Conservation (phyloP, 2,329 filamentous ascomycete genomes). For the Paecilomyces fulvus region DNA sequence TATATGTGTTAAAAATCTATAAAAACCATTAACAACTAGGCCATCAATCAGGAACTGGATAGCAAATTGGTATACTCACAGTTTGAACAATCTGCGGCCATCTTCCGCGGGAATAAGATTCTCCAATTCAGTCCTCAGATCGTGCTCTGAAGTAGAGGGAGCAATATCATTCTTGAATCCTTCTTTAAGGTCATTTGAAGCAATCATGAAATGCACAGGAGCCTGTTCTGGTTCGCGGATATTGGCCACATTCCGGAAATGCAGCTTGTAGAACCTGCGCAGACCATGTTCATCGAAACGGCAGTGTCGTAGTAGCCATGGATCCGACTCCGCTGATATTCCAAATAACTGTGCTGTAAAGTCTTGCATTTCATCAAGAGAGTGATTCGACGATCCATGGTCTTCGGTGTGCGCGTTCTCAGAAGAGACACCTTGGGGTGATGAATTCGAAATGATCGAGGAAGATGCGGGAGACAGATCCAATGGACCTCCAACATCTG, state of each 20-base stretch:
- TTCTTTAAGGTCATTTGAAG: slow-evolving; percentile 2
- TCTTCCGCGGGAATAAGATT: slow-evolving; percentile 1
- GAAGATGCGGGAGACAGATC: neutral
- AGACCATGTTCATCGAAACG: slow-evolving; percentile 29
- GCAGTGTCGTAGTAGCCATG: slow-evolving; percentile 29
- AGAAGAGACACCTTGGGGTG: neutral
- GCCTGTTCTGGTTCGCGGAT: slow-evolving; percentile 26
- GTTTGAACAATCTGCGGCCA: neutral
- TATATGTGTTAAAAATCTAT: slow-evolving; percentile 21
- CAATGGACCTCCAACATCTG: slow-evolving; percentile 10
- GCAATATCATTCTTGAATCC: slow-evolving; percentile 3
- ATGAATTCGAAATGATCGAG: slow-evolving; percentile 16
- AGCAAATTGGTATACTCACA: neutral
- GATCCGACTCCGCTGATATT: slow-evolving; percentile 26
- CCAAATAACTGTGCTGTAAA: slow-evolving; percentile 23
- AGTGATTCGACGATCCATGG: neutral
- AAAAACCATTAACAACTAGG: neutral
- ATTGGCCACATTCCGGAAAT: slow-evolving; percentile 31
- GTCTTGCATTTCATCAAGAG: slow-evolving; percentile 10
- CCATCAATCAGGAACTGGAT: neutral
- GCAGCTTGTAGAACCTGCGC: slow-evolving; percentile 26
- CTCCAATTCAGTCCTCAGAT: slow-evolving; percentile 5
- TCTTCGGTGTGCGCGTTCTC: neutral
- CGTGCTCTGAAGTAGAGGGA: neutral
- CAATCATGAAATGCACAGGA: slow-evolving; percentile 17